Evolutionary conservation across 768 basidiomycete species (phyloP), one percentile per base, ranked within the genome.

Genomic region (Pseudohyphozyma bogoriensis): DNA sequence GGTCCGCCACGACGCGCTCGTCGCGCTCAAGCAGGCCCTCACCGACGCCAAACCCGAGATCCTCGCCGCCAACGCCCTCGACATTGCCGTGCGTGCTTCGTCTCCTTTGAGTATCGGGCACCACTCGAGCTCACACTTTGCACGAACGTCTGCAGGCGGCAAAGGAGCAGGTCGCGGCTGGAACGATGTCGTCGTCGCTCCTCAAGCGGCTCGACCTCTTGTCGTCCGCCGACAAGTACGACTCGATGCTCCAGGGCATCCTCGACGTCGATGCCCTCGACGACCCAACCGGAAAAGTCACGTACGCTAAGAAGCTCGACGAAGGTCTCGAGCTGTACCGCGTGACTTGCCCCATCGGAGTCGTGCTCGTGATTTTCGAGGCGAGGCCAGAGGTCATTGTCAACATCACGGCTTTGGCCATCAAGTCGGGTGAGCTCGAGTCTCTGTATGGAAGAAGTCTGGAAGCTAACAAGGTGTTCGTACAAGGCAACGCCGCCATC

Each of bases 361-460:
- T 95, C 1, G 77, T 99, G 16, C 79, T 99, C 53, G 89, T 97
- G 63, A 93, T 99, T 62, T 99, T 99, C 68, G 95, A 97, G 74
- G 87, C 93, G 4, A 81, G 93, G 32, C 95, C 95, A 1, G 95
- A 99, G 73, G 93, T 99, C 16, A 89, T 97, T 29, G 87, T 96
- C 42, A 97, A 97, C 72, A 96, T 99, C 64, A 89, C 95, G 8
- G 82, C 91, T 0, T 77, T 97, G 70, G 93, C 95, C 1, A 87
- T 99, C 72, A 99, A 96, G 74, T 95, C 91, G 33, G 93, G 93
- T 89, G 62, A 60, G 82, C 70, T 33, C 1, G 16, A 8, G 12
- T 24, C 33, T 10, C n/a, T 22, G 28, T 8, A 9, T 16, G n/a
- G 28, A 29, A 46, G 61, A 29, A 64, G 46, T 32, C 16, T 0